A percentile compares a stretch with the other conserved stretches of the same genome.
phyloP scores from a whole-genome alignment of 345 rosid species.

The Populus alba region DNA sequence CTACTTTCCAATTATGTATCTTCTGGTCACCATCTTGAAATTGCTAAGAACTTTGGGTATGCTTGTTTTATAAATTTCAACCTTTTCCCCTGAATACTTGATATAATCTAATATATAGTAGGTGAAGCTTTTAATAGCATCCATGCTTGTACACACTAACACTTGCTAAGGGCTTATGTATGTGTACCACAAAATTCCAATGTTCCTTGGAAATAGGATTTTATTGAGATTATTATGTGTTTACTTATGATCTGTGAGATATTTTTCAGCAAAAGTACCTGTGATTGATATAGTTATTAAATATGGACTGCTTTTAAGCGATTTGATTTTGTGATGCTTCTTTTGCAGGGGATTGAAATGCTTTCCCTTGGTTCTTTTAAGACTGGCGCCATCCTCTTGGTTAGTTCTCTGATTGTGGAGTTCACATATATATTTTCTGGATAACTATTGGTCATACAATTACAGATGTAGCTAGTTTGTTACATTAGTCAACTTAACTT shows the following conservation, averaged over 20 bases:
- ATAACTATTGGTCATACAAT: neutral
- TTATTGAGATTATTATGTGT: neutral
- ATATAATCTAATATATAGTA: neutral
- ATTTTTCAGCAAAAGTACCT: neutral
- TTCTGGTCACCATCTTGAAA: neutral
- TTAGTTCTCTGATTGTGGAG: slow-evolving; percentile 28
- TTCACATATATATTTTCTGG: neutral
- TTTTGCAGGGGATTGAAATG: slow-evolving; percentile 93
- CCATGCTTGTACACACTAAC: neutral
- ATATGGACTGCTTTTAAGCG: neutral
- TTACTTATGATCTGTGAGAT: neutral
- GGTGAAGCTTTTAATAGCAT: neutral
- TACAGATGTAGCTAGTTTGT: neutral
- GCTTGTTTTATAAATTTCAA: neutral
- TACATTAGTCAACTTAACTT: neutral
- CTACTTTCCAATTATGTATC: neutral
- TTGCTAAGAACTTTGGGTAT: slow-evolving; percentile 1
- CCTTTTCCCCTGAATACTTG: neutral
- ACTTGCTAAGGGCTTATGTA: neutral
- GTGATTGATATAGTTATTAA: neutral
- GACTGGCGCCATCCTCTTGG: slow-evolving; percentile 97
- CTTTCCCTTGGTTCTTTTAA: slow-evolving; percentile 96
- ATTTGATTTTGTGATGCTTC: neutral
- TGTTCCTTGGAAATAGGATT: neutral
- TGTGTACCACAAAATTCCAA: neutral